Conservation (phyloP, 352 stramenopile species). For the Phytophthora kernoviae region DNA sequence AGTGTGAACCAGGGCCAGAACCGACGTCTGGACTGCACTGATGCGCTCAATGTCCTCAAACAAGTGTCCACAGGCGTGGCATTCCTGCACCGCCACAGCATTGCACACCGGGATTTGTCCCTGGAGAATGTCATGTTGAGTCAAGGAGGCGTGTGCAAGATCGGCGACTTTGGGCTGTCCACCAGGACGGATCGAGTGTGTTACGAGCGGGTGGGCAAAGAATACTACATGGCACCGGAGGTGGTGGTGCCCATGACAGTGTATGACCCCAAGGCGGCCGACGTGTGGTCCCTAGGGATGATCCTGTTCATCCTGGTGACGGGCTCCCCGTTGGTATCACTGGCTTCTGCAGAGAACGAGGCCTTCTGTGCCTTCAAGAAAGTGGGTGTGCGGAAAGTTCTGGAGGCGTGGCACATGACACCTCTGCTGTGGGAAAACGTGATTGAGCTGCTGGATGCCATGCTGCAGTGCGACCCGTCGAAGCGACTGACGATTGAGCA, state of each 20-base stretch:
- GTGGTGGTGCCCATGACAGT: slow-evolving; percentile 25
- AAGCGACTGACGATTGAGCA: not conserved
- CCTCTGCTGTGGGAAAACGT: slow-evolving; percentile 27
- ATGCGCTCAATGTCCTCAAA: slow-evolving; percentile 32
- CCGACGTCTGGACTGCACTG: slow-evolving; percentile 4
- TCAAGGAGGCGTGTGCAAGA: slow-evolving; percentile 35
- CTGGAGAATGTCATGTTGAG: slow-evolving; percentile 47
- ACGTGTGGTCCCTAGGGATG: slow-evolving; percentile 66
- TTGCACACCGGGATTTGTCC: slow-evolving; percentile 48
- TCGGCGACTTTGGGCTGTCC: slow-evolving; percentile 56
- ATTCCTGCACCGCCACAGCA: slow-evolving; percentile 27
- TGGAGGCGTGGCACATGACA: slow-evolving; percentile 19
- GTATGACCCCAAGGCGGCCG: slow-evolving; percentile 46
- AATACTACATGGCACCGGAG: slow-evolving; percentile 49
- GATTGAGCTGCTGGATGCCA: slow-evolving; percentile 4
- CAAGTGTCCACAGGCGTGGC: slow-evolving; percentile 25
- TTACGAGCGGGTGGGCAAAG: slow-evolving; percentile 35
- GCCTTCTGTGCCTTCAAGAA: not conserved
- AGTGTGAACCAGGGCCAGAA: slow-evolving; percentile 26
- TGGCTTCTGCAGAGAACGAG: slow-evolving; percentile 28
- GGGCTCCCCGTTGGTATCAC: slow-evolving; percentile 39
- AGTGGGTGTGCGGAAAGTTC: not conserved
- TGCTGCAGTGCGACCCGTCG: not conserved
- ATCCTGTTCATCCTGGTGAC: slow-evolving; percentile 56
- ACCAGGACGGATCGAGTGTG: slow-evolving; percentile 16